Base-by-base conservation (phyloP, 2,329 filamentous ascomycete species). In the Pleomassaria siparia region DNA sequence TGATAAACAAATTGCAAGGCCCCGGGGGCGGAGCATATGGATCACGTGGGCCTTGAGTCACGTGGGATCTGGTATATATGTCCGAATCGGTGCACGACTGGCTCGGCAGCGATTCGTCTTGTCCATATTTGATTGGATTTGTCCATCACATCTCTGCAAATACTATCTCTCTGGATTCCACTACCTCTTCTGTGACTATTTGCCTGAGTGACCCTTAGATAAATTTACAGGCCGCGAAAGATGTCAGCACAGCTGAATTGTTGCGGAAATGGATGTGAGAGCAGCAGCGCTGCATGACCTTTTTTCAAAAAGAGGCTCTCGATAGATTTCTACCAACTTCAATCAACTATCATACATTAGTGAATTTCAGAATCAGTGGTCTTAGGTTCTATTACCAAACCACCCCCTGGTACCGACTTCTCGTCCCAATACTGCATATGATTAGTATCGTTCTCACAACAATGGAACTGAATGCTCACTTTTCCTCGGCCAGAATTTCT, bases 401-500 rank as follows among this genome's bases (percentile, higher is more conserved):
- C 29, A n/a, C 5, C 15, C 29, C 32, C 12, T 16, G 6, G 15
- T 20, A 35, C 15, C 15, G 32, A 35, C 32, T 20, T 4, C 5
- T 7, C 16, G 18, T 35, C 16, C 32, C 32, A 12, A 35, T 20
- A 35, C 15, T 35, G 16, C 15, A 12, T 12, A 18, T 35, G 8
- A 16, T 35, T 20, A 35, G 15, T 16, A 35, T 12, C 20, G n/a
- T 8, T 35, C 4, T 35, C n/a, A n/a, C n/a, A n/a, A 35, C 13
- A 13, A 18, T 4, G 4, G 12, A 7, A 3, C 18, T 8, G 12
- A 35, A 9, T 16, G 20, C 40, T 21, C 16, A 42, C 40, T 42
- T 30, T 13, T 42, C 26, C 15, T 73, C 71, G 30, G 58, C 55
- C 47, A 74, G 48, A 15, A 73, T 60, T 42, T 63, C 46, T 1